Base-by-base conservation (phyloP, 805 yeast species). In the Dipodascopsis uninucleata region DNA sequence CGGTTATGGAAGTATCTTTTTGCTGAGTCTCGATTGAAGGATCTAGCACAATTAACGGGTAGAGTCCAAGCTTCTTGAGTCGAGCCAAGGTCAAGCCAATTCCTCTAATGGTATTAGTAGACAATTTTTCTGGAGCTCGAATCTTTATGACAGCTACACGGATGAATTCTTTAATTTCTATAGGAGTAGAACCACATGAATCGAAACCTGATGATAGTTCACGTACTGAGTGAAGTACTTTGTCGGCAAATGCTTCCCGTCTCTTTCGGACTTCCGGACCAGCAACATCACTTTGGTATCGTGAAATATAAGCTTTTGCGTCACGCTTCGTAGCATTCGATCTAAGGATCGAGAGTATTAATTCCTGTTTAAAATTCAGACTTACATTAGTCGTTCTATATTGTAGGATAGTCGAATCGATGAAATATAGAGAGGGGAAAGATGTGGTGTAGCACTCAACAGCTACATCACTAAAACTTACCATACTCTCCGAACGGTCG, bases 261-360 rank as follows among this genome's bases (percentile, higher is more conserved):
- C 23, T 66, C 55, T 49, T 49, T 43, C 64, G 72, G 9, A 37
- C 52, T 33, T 52, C 58, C 33, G 63, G 62, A 25, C 61, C 63
- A 28, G 62, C 59, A 25, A 67, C 57, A n/a, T 72, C 64, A 36
- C 78, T 74, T 1, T 73, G 65, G 60, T 89, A 90, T 59, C 82
- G 85, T 28, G 77, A 70, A 36, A 90, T 66, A 60, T 89, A 90
- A 53, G 82, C 83, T 52, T 78, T 75, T 4, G 96, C 95, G 60
- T 90, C 97, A 49, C 98, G 71, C 62, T 87, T 89, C 1, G 97
- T 90, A 4, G 97, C 94, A 3, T 97, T 85, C 1, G 96, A 81
- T 58, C 82, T 82, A 46, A 90, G 70, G 20, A 90, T 88, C 1
- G 96, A 81, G 14, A 87, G 68, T n/a, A 90, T 81, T 39, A 90